phyloP scores from a whole-genome alignment of 2,329 filamentous ascomycete species.

The Neopestalotiopsis rosae region DNA sequence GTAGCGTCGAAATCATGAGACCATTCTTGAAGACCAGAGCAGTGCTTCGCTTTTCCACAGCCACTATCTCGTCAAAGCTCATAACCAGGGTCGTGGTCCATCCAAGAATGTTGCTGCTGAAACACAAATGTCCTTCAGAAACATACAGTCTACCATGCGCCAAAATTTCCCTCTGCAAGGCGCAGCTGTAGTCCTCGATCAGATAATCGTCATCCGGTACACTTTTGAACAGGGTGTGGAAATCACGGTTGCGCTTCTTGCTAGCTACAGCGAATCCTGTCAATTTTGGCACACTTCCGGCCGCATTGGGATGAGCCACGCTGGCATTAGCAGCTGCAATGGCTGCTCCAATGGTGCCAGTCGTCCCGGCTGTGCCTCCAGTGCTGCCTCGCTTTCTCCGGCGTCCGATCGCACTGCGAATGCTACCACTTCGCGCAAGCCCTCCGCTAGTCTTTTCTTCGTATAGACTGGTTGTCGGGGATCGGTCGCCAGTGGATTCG shows the following conservation, averaged over 20 bases:
- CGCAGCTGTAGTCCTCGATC: conserved; percentile 98
- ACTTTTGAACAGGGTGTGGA: conserved; percentile 91
- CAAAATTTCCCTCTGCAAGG: conserved; percentile 92
- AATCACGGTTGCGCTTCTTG: conserved; percentile 95
- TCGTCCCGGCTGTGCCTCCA: conserved; percentile 62
- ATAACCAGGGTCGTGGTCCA: conserved; percentile 98
- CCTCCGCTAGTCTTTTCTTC: conserved; percentile 60
- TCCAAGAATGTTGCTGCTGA: conserved; percentile 97
- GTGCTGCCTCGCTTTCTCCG: conserved; percentile 86
- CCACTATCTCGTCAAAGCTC: conserved; percentile 96
- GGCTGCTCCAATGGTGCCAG: conserved; percentile 70
- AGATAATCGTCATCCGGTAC: conserved; percentile 98
- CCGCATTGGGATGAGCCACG: conserved; percentile 66
- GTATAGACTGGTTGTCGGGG: conserved; percentile 69
- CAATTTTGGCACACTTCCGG: conserved; percentile 71
- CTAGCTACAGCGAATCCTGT: conserved; percentile 96
- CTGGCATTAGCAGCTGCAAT: conserved; percentile 74
- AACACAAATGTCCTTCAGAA: conserved; percentile 96
- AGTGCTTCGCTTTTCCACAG: conserved; percentile 95
- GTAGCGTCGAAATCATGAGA: conserved; percentile 93
- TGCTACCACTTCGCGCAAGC: conserved; percentile 69
- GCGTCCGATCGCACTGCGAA: conserved; percentile 64
- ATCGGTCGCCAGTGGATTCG: conserved; percentile 62
- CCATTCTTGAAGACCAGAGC: conserved; percentile 96
- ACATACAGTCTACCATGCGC: conserved; percentile 94